Evolutionary conservation across 345 rosid species (phyloP).

Genomic region (Acer campestre): DNA sequence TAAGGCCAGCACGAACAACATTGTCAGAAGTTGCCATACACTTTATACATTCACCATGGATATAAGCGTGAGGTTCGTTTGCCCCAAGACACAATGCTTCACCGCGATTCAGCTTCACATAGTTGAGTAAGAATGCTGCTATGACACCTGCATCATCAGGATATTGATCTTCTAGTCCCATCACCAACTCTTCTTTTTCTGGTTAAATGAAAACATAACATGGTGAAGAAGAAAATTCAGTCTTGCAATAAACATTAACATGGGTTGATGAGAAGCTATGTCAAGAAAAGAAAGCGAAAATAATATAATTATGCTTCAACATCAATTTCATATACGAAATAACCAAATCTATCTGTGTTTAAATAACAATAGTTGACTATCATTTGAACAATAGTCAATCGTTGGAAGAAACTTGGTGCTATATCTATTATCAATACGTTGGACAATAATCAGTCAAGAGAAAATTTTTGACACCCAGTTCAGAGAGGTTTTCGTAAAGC

Average conservation of each 20-base stretch:
- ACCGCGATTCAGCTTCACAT: conserved; percentile 30
- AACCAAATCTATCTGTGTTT: background rate
- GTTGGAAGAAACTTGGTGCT: too few relatives aligned
- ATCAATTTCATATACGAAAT: background rate
- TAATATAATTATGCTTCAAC: background rate
- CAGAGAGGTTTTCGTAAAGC: too few relatives aligned
- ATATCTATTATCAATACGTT: too few relatives aligned
- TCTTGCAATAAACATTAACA: background rate
- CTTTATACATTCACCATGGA: conserved; percentile 29
- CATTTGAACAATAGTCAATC: background rate
- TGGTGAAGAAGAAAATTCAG: background rate
- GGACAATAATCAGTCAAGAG: too few relatives aligned
- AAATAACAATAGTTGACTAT: too few relatives aligned
- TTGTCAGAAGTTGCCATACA: too few relatives aligned
- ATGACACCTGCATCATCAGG: conserved; percentile 42
- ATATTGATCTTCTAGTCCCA: conserved; percentile 41
- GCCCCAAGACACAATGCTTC: conserved; percentile 46
- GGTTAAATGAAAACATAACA: conserved; percentile 10
- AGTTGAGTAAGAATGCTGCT: conserved; percentile 37
- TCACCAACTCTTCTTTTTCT: conserved; percentile 40
- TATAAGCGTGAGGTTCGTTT: conserved; percentile 46
- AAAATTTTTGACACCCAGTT: too few relatives aligned
- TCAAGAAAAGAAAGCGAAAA: too few relatives aligned
- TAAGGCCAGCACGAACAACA: too few relatives aligned
- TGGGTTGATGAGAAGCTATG: background rate